Percentiles rank a stretch among this genome's conserved stretches.
Conservation (phyloP, 805 yeast genomes). For the Lipomyces japonicus region DNA sequence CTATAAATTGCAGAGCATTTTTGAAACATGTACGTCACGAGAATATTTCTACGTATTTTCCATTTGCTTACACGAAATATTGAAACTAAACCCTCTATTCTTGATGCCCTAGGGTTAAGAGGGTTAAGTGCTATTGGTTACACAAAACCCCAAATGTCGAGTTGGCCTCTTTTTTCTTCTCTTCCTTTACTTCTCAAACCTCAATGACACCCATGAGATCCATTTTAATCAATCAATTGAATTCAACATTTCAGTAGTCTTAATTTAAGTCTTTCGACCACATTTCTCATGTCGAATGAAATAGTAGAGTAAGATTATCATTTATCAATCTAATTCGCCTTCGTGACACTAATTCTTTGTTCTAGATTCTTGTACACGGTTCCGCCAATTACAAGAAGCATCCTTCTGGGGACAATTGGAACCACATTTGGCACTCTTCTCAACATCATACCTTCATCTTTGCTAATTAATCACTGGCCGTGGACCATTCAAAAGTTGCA, state of each 20-base stretch:
- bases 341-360: background rate
- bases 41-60: background rate
- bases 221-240: too few relatives aligned
- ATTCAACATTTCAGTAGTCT: background rate
- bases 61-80: too few relatives aligned
- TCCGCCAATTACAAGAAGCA: slow-evolving; percentile 27
- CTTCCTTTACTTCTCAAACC: background rate
- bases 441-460: slow-evolving; percentile 15
- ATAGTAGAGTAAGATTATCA: slow-evolving; percentile 19
- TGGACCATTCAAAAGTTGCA: slow-evolving; percentile 13
- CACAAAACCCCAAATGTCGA: background rate
- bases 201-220: too few relatives aligned
- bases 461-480: slow-evolving; percentile 28
- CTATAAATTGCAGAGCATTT: too few relatives aligned
- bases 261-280: too few relatives aligned
- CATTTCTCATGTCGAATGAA: slow-evolving; percentile 20
- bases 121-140: background rate
- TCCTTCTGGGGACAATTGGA: slow-evolving; percentile 27
- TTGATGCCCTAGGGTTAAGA: background rate
- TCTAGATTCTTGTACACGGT: slow-evolving; percentile 24
- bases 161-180: background rate
- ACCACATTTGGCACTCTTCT: slow-evolving; percentile 26
- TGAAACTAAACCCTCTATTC: too few relatives aligned
- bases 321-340: background rate
- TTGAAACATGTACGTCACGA: background rate